These are phyloP conservation scores for Ampelocalamus luodianensis DNA, from an alignment of 176 grass and related monocot genomes.

Conservation along the genomic window DNA sequence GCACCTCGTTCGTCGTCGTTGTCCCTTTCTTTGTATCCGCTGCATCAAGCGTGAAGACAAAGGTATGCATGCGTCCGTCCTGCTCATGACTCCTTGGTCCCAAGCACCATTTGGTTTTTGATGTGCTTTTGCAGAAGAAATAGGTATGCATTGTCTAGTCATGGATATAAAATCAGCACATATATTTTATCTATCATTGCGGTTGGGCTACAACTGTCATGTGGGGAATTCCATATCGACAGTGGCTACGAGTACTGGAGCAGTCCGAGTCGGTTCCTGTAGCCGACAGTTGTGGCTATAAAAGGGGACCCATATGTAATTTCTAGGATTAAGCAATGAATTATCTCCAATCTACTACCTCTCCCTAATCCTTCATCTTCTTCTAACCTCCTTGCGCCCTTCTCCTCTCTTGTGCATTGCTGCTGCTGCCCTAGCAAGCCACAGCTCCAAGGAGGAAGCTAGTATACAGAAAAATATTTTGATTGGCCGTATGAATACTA, in stretches of 20 bases:
- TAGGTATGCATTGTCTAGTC: not conserved
- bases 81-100: slow-evolving; percentile 15
- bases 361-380: too few species aligned
- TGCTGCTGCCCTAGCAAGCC: too few species aligned
- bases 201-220: not conserved
- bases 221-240: too few species aligned
- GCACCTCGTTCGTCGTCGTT: not conserved
- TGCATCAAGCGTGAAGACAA: slow-evolving; percentile 31
- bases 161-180: not conserved
- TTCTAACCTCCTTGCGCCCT: too few species aligned
- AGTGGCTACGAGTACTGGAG: too few species aligned
- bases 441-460: not conserved
- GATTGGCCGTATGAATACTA: not conserved
- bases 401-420: too few species aligned
- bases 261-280: too few species aligned
- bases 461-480: not conserved
- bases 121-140: slow-evolving; percentile 15
- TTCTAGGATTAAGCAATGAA: too few species aligned
- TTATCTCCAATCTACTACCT: too few species aligned
- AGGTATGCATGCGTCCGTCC: not conserved
- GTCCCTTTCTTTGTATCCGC: slow-evolving; percentile 32
- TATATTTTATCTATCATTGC: not conserved
- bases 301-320: too few species aligned
- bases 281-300: too few species aligned
- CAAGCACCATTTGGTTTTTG: not conserved